Base-by-base conservation (phyloP, 2,329 filamentous ascomycete species). In the Calonectria henricotiae region DNA sequence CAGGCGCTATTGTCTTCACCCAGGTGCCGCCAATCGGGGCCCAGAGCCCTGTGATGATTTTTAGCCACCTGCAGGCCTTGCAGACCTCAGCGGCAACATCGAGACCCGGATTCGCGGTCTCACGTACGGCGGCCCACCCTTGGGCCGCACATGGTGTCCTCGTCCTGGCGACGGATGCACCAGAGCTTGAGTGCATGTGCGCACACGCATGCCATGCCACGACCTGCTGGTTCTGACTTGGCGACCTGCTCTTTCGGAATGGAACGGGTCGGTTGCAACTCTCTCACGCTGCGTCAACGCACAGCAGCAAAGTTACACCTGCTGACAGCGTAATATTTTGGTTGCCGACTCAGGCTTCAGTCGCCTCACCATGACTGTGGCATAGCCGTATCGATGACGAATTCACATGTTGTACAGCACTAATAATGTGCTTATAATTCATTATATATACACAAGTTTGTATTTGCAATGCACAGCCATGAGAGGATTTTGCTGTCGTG, bases 21-120 rank as follows among this genome's bases (percentile, higher is more conserved):
- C 65, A 13, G 1, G n/a, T 32, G 1, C 73, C 67, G 37, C 85
- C 84, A 86, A 86, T 86, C 76, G 84, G 68, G 68, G 60, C 17
- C 60, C 67, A 51, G 67, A 69, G 54, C 65, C 68, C 72, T 75
- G 84, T 86, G 85, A 86, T 81, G 78, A 79, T 77, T 73, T 73
- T 74, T 80, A 80, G 80, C 80, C 80, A 80, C 76, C 76, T 83
- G 82, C 83, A 85, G 79, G 72, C 74, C 76, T 75, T 83, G 82
- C 83, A 85, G 79, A 73, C 74, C 71, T 79, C 80, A 85, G 85
- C 85, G 85, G 85, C 81, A 86, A 87, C 77, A 78, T 75, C 74
- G 67, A 75, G 71, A 35, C 68, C 72, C 60, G 76, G 78, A 81
- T 82, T 82, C 79, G 80, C 75, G 58, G 71, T 58, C 61, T 67